Percentiles rank a stretch among this genome's conserved stretches.
These are phyloP conservation scores for Penicillium glabrum DNA, from an alignment of 2,329 filamentous ascomycete species.

Conservation along the genomic window DNA sequence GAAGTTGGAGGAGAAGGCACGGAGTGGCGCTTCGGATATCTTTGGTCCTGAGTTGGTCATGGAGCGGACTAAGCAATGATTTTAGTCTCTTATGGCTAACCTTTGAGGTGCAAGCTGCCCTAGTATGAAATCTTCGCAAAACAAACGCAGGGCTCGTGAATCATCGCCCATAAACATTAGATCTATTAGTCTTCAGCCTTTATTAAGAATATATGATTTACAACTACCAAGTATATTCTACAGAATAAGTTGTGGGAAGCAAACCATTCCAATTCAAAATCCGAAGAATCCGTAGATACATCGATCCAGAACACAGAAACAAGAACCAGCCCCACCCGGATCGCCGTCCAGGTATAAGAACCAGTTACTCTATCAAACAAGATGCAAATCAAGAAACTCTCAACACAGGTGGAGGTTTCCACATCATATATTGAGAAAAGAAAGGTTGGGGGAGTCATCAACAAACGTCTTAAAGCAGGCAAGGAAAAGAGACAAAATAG, in stretches of 20 bases:
- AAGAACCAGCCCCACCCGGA: slow-evolving; percentile 2
- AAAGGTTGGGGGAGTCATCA: slow-evolving; percentile 14
- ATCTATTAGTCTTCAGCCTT: background rate
- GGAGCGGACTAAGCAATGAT: slow-evolving; percentile 30
- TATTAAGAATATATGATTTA: background rate
- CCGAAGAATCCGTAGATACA: slow-evolving; percentile 12
- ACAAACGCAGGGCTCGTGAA: slow-evolving; percentile 19
- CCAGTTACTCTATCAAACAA: slow-evolving; percentile 14
- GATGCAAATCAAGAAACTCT: slow-evolving; percentile 10
- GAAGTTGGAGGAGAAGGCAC: slow-evolving; percentile 32
- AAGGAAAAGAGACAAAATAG: slow-evolving; percentile 16
- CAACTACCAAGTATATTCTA: background rate
- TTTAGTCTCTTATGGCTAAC: background rate
- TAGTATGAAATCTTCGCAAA: slow-evolving; percentile 12
- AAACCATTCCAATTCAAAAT: slow-evolving; percentile 1
- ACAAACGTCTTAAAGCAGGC: slow-evolving; percentile 9
- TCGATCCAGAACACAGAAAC: slow-evolving; percentile 6
- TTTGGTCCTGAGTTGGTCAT: slow-evolving; percentile 40
- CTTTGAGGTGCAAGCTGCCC: background rate
- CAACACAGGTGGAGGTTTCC: slow-evolving; percentile 3
- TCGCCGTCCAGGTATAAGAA: background rate
- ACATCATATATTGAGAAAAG: slow-evolving; percentile 3
- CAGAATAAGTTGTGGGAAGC: background rate
- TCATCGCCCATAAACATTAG: background rate
- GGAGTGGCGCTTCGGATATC: slow-evolving; percentile 27